phyloP scores from a whole-genome alignment of 306 rosid genomes.

The Quercus bicolor region DNA sequence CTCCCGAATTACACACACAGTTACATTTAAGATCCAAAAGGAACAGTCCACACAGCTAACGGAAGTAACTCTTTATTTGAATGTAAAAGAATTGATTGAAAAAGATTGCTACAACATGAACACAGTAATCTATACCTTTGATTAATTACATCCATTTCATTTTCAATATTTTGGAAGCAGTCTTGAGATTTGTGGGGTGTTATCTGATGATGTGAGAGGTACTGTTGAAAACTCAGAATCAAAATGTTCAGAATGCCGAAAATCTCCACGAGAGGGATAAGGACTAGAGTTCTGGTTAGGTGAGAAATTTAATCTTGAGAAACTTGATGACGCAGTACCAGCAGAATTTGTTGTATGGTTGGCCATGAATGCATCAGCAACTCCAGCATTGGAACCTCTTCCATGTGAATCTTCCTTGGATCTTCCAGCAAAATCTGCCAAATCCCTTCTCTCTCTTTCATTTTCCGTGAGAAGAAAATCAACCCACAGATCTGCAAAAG shows the following conservation, averaged over 20 bases:
- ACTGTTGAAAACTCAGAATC: slow-evolving; percentile 87
- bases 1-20: background rate
- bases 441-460: slow-evolving; percentile 73
- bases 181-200: slow-evolving; percentile 41
- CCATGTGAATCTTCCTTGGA: slow-evolving; percentile 40
- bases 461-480: slow-evolving; percentile 96
- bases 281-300: slow-evolving; percentile 40
- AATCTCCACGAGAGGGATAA: slow-evolving; percentile 29
- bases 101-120: slow-evolving; percentile 41
- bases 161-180: slow-evolving; percentile 52
- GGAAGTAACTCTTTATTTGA: slow-evolving; percentile 20
- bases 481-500: slow-evolving; percentile 98
- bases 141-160: slow-evolving; percentile 51
- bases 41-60: background rate
- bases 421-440: slow-evolving; percentile 35
- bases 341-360: slow-evolving; percentile 33
- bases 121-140: slow-evolving; percentile 54
- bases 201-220: slow-evolving; percentile 75
- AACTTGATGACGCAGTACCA: slow-evolving; percentile 27
- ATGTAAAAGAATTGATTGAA: slow-evolving; percentile 67
- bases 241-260: slow-evolving; percentile 48
- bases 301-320: slow-evolving; percentile 29
- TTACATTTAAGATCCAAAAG: background rate
- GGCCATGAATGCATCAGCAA: slow-evolving; percentile 19
- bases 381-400: slow-evolving; percentile 19